Percentiles rank a stretch among this genome's conserved stretches.
phyloP scores from a whole-genome alignment of 192 early-diverging fungal species.

The Spinellus fusiger region DNA sequence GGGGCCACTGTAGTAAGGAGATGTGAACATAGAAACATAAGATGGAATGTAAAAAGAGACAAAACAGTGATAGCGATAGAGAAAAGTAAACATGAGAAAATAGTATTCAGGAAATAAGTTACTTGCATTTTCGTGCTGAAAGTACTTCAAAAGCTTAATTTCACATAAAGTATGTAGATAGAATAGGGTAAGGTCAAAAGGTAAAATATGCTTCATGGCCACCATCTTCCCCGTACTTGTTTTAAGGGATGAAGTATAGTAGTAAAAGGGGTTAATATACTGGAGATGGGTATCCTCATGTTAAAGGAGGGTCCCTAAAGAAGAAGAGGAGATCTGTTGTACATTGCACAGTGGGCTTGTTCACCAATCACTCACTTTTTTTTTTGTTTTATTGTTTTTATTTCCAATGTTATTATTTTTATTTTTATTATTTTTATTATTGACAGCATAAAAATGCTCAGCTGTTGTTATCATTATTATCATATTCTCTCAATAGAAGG shows the following conservation, averaged over 20 bases:
- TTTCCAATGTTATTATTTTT: too few relatives aligned
- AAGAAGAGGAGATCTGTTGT: slow-evolving; percentile 46
- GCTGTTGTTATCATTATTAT: slow-evolving; percentile 31
- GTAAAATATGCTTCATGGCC: slow-evolving; percentile 88
- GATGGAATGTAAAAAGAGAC: too few relatives aligned
- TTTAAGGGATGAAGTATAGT: slow-evolving; percentile 72
- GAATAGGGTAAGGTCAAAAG: slow-evolving; percentile 82
- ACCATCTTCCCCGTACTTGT: slow-evolving; percentile 76
- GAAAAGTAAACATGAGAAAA: too few relatives aligned
- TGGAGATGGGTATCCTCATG: not conserved
- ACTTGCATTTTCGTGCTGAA: slow-evolving; percentile 78
- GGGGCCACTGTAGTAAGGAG: too few relatives aligned
- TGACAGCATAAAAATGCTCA: slow-evolving; percentile 70
- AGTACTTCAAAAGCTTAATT: slow-evolving; percentile 80
- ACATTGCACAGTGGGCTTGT: slow-evolving; percentile 90
- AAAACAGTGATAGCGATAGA: too few relatives aligned
- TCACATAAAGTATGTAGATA: slow-evolving; percentile 75
- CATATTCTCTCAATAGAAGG: too few relatives aligned
- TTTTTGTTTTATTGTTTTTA: too few relatives aligned
- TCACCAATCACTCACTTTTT: slow-evolving; percentile 81
- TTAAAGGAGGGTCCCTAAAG: too few relatives aligned
- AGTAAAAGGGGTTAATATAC: slow-evolving; percentile 5
- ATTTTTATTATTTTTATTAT: too few relatives aligned
- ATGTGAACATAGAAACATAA: too few relatives aligned
- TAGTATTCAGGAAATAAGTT: too few relatives aligned